These are phyloP conservation scores for Cardamine resedifolia DNA, from an alignment of 345 rosid genomes.

Conservation along the genomic window DNA sequence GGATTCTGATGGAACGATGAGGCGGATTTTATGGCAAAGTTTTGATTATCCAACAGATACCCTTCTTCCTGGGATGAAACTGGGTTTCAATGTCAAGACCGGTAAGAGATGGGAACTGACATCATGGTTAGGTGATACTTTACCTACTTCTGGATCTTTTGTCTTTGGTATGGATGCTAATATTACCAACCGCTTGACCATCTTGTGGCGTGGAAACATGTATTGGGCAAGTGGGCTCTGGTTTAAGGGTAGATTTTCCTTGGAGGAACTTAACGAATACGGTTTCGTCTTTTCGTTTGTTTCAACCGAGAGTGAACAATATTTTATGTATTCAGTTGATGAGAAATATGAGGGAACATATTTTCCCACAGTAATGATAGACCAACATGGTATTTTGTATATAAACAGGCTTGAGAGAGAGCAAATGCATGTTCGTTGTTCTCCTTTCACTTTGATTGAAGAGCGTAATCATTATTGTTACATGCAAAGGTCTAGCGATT, in stretches of 20 bases:
- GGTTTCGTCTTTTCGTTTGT: slow-evolving; percentile 12
- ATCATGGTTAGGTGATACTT: slow-evolving; percentile 28
- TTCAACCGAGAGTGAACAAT: slow-evolving; percentile 34
- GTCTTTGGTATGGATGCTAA: slow-evolving; percentile 36
- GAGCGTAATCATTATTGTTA: background rate
- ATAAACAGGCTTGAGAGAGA: background rate
- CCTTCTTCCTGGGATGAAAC: slow-evolving; percentile 48
- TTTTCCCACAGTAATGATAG: background rate
- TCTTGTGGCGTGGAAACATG: slow-evolving; percentile 31
- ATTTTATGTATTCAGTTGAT: slow-evolving; percentile 27
- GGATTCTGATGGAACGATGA: slow-evolving; percentile 34
- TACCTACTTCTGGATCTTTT: slow-evolving; percentile 35
- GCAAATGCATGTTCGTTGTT: background rate
- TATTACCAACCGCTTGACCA: slow-evolving; percentile 25
- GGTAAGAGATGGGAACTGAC: slow-evolving; percentile 37
- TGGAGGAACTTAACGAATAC: background rate
- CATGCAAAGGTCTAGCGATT: background rate
- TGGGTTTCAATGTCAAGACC: slow-evolving; percentile 40
- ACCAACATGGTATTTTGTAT: slow-evolving; percentile 16
- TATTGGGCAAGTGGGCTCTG: slow-evolving; percentile 36
- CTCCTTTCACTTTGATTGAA: slow-evolving; percentile 1
- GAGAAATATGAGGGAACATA: background rate
- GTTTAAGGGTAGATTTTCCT: slow-evolving; percentile 11
- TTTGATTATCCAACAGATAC: slow-evolving; percentile 51
- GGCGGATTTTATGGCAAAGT: slow-evolving; percentile 42